A percentile compares a stretch with the other conserved stretches of the same genome.
phyloP scores from a whole-genome alignment of 164 flowering plant species.

The Annona cherimola region DNA sequence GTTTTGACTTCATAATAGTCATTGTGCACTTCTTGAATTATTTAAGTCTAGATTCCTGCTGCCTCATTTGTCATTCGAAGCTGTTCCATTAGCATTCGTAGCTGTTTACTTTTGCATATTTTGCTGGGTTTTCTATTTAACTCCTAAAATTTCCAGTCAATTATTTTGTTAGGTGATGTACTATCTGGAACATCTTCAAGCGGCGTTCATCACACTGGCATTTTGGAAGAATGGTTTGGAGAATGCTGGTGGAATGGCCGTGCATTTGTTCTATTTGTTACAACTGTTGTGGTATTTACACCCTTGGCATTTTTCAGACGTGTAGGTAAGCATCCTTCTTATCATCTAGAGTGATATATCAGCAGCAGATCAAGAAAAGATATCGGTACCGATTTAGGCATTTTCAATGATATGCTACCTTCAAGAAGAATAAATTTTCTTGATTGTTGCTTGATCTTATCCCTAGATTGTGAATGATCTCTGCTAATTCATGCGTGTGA shows the following conservation, averaged over 20 bases:
- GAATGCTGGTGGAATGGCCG: slow-evolving; percentile 93
- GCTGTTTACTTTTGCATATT: not conserved
- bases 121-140: not conserved
- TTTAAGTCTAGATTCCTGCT: not conserved
- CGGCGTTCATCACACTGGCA: slow-evolving; percentile 78
- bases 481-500: no score
- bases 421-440: not conserved
- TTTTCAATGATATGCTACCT: no score
- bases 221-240: slow-evolving; percentile 92
- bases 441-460: not conserved
- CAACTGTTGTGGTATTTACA: slow-evolving; percentile 62
- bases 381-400: no score
- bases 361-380: not conserved
- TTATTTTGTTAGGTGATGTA: slow-evolving; percentile 62
- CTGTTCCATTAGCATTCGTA: not conserved
- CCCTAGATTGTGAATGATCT: no score
- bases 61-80: not conserved
- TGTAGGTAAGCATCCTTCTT: slow-evolving; percentile 45
- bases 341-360: not conserved
- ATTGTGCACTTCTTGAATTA: not conserved
- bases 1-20: no score
- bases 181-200: slow-evolving; percentile 78
- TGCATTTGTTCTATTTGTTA: slow-evolving; percentile 52
- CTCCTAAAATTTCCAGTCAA: not conserved
- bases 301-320: slow-evolving; percentile 82